Base-by-base conservation (phyloP, 139 green algal species). In the Chara braunii region DNA sequence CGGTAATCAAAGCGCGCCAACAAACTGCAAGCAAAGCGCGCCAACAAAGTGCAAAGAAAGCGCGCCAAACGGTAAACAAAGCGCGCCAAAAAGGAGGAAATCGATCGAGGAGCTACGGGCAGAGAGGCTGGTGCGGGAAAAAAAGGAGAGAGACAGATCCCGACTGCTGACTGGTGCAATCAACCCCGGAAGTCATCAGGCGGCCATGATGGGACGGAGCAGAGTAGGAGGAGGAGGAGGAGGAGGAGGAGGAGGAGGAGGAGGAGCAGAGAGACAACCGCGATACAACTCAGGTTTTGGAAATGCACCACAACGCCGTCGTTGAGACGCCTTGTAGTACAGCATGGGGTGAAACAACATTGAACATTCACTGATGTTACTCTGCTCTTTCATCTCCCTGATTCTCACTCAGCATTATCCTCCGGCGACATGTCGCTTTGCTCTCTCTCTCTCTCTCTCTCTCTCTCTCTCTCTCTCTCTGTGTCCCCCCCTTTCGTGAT, bases 71-170 rank as follows among this genome's bases (percentile, higher is more conserved):
- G 37, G 50, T 32, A 11, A 11, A 58, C 11, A 26, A 51, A 12
- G 55, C 22, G n/a, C 55, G 40, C 11, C 9, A 22, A 64, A 60
- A 12, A 64, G 34, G 40, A 45, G 34, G 9, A 64, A 64, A 43
- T 66, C n/a, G n/a, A 42, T 18, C 9, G 55, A 64, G 9, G 55
- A 64, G 40, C 14, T 64, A 22, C 33, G 55, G 11, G 11, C 12
- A 42, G 55, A 64, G 14, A 12, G 55, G 11, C n/a, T 14, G 55
- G 12, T 66, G 55, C 55, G 55, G 40, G 55, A 64, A 43, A 36
- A 42, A 12, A 14, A 52, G 12, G 50, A 58, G 50, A 22, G 45
- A 24, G 45, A 23, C 14, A 12, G 18, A 12, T 52, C 18, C 12
- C 14, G 45, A 12, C 12, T 58, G 50, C 12, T 58, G 14, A 12